A percentile compares a stretch with the other conserved stretches of the same genome.
Evolutionary conservation across 139 green algal species (phyloP).

Genomic region (Chlamydomonas sp.): DNA sequence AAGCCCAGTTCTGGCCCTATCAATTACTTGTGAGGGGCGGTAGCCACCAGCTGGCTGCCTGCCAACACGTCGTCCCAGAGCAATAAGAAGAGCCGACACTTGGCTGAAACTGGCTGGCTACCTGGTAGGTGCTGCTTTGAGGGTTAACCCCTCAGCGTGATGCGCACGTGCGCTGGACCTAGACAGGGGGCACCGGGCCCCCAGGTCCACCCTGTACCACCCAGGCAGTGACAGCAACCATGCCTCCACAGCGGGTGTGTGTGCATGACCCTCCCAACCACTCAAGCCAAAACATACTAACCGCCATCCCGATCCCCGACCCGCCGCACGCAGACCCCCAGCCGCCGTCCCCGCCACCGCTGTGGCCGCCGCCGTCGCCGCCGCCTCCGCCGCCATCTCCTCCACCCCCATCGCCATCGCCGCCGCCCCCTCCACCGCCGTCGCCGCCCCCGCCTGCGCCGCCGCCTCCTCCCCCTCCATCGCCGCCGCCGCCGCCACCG

Average conservation of each 20-base stretch:
- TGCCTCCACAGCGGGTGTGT: neutral
- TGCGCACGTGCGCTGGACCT: neutral
- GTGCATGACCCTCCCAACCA: neutral
- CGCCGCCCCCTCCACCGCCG: neutral
- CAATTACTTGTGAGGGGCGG: too few relatives aligned
- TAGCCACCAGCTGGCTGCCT: too few relatives aligned
- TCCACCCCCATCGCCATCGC: neutral
- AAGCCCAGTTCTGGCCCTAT: too few relatives aligned
- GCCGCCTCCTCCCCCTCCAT: neutral
- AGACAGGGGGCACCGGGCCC: neutral
- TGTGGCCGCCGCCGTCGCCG: neutral
- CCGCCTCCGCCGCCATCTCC: too few relatives aligned
- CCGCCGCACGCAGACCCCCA: neutral
- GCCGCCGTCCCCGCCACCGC: neutral
- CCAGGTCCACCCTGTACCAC: neutral
- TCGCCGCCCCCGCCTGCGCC: neutral
- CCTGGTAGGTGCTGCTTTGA: too few relatives aligned
- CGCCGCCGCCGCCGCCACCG: too few relatives aligned
- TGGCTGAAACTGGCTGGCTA: too few relatives aligned
- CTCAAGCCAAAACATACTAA: neutral
- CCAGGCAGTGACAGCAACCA: too few relatives aligned
- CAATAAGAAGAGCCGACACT: too few relatives aligned
- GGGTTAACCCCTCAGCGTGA: too few relatives aligned
- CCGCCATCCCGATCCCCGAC: neutral
- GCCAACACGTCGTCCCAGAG: too few relatives aligned